A percentile compares a stretch with the other conserved stretches of the same genome.
Conservation (phyloP, 495 filamentous ascomycete genomes). For the Tuber umbilicatum region DNA sequence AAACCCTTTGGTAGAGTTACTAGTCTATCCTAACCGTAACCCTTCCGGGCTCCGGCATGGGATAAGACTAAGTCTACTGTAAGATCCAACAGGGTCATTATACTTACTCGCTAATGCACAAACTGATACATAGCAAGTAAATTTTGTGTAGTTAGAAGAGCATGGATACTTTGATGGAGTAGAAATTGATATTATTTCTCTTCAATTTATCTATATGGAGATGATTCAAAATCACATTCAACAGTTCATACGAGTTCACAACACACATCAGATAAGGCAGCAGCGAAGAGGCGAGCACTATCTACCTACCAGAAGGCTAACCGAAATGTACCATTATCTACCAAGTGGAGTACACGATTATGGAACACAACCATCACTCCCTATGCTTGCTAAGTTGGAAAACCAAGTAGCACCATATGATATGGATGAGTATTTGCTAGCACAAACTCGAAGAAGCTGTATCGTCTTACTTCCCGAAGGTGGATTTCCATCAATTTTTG, state of each 20-base stretch:
- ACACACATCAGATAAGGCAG: slow-evolving; percentile 5
- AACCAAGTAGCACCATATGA: neutral
- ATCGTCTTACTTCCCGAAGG: neutral
- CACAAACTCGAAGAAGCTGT: neutral
- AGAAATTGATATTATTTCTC: neutral
- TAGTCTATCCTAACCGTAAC: too few relatives aligned
- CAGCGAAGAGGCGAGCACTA: slow-evolving; percentile 1
- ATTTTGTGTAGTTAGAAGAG: neutral
- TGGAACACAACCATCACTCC: neutral
- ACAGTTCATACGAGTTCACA: slow-evolving; percentile 7
- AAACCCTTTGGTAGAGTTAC: too few relatives aligned
- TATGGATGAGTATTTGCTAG: neutral
- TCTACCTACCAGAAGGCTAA: neutral
- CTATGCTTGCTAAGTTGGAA: neutral
- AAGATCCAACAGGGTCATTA: too few relatives aligned
- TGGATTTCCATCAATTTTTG: neutral
- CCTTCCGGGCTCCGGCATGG: too few relatives aligned
- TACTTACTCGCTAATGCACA: neutral
- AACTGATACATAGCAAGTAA: slow-evolving; percentile 8
- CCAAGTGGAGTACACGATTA: neutral
- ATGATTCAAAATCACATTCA: slow-evolving; percentile 9
- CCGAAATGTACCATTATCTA: slow-evolving; percentile 7
- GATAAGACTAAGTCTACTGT: too few relatives aligned
- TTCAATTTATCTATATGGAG: slow-evolving; percentile 16
- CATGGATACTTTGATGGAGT: neutral